These are phyloP conservation scores for Triticum monococcum DNA, from an alignment of 176 grass and related monocot genomes.

Conservation along the genomic window DNA sequence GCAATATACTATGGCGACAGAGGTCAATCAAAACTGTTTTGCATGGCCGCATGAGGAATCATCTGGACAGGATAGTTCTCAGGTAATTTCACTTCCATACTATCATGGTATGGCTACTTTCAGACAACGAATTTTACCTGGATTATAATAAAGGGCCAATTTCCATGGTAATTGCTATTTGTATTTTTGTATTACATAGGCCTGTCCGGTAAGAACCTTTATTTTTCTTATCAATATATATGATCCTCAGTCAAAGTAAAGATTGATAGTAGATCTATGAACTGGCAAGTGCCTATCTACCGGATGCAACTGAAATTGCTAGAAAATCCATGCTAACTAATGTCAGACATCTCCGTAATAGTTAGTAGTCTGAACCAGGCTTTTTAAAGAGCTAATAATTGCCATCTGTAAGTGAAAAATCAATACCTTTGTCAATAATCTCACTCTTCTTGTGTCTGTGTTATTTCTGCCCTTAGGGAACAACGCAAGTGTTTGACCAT, in stretches of 20 bases:
- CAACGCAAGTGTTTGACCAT: constrained; percentile 78
- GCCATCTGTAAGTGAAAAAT: neutral
- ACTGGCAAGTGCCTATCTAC: neutral
- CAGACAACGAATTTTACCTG: neutral
- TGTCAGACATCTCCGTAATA: constrained; percentile 10
- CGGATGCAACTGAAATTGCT: constrained; percentile 6
- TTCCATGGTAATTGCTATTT: neutral
- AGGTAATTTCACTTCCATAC: constrained; percentile 45
- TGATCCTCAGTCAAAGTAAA: neutral
- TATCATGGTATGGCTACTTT: neutral
- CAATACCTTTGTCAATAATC: constrained; percentile 9
- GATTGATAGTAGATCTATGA: neutral
- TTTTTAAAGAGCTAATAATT: neutral
- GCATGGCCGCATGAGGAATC: constrained; percentile 81
- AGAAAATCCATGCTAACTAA: constrained; percentile 1
- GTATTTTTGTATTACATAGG: neutral
- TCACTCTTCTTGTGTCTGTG: neutral
- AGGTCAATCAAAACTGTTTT: constrained; percentile 86
- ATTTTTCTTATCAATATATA: neutral
- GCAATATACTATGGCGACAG: constrained; percentile 65
- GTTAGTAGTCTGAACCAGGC: neutral
- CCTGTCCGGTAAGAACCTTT: neutral
- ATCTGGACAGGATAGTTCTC: constrained; percentile 55
- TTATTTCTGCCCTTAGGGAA: constrained; percentile 48
- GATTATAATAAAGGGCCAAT: neutral